Evolutionary conservation across 441 rosid genomes (phyloP).

Genomic region (Eruca vesicaria): DNA sequence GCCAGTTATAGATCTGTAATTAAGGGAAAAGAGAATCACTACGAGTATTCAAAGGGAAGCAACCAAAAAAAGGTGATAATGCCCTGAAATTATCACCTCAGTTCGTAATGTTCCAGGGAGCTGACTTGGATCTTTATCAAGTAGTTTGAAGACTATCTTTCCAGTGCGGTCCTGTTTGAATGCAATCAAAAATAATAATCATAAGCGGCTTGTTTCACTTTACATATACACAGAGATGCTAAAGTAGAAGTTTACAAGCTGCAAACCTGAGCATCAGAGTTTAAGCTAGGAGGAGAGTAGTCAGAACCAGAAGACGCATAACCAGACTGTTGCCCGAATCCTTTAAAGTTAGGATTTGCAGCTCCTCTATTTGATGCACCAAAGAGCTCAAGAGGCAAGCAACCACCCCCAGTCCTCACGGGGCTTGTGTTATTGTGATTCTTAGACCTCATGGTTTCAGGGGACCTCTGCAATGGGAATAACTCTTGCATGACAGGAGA

Average conservation of each 20-base stretch:
- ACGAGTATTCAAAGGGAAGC: neutral
- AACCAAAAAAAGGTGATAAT: slow-evolving; percentile 13
- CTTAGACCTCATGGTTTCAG: slow-evolving; percentile 52
- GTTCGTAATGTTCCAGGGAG: slow-evolving; percentile 70
- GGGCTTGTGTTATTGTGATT: slow-evolving; percentile 45
- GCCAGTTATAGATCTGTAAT: slow-evolving; percentile 83
- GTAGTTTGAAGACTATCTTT: slow-evolving; percentile 73
- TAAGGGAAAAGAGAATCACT: slow-evolving; percentile 3
- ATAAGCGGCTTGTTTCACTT: neutral
- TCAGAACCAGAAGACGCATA: slow-evolving; percentile 94
- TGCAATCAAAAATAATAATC: slow-evolving; percentile 11
- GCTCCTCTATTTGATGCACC: slow-evolving; percentile 49
- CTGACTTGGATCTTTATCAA: slow-evolving; percentile 90
- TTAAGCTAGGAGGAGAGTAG: slow-evolving; percentile 78
- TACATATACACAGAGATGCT: neutral
- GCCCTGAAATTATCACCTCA: slow-evolving; percentile 49
- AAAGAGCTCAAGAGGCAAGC: slow-evolving; percentile 76
- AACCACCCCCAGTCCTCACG: slow-evolving; percentile 34
- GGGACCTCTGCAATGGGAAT: slow-evolving; percentile 70
- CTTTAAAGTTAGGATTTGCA: slow-evolving; percentile 48
- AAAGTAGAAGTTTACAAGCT: slow-evolving; percentile 6
- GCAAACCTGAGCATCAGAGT: slow-evolving; percentile 79
- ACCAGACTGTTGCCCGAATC: slow-evolving; percentile 58
- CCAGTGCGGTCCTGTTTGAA: slow-evolving; percentile 71
- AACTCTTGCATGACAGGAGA: slow-evolving; percentile 72